A percentile compares a stretch with the other conserved stretches of the same genome.
Conservation (phyloP, 345 rosid species). For the Mallotus nudiflorus region DNA sequence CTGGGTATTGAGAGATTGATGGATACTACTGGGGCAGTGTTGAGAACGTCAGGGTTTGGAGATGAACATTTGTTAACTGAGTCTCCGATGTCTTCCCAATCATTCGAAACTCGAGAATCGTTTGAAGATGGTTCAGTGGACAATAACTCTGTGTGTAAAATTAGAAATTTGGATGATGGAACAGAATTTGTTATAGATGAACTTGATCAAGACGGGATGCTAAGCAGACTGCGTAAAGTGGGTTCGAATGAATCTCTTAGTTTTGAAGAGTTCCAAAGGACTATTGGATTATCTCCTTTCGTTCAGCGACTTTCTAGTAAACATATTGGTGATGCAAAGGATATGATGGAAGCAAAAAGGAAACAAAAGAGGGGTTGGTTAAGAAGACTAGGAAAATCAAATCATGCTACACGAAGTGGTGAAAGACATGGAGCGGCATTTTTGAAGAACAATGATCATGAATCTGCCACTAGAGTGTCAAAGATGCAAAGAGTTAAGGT, state of each 20-base stretch:
- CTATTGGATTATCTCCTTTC: slow-evolving; percentile 32
- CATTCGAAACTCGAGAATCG: slow-evolving; percentile 35
- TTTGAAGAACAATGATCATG: slow-evolving; percentile 28
- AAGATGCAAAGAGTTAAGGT: slow-evolving; percentile 30
- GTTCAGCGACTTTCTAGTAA: slow-evolving; percentile 19
- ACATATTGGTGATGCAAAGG: slow-evolving; percentile 25
- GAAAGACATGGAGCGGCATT: slow-evolving; percentile 30
- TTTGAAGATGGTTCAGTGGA: slow-evolving; percentile 22
- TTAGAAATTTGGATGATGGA: slow-evolving; percentile 43
- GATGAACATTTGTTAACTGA: slow-evolving; percentile 25
- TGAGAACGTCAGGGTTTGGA: slow-evolving; percentile 36
- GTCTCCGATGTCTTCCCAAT: slow-evolving; percentile 29
- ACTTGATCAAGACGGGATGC: slow-evolving; percentile 29
- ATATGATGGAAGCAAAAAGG: slow-evolving; percentile 22
- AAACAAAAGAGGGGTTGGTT: slow-evolving; percentile 51
- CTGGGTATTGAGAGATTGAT: slow-evolving; percentile 28
- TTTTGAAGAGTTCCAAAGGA: slow-evolving; percentile 48
- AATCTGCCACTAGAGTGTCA: slow-evolving; percentile 30
- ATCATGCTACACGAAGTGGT: slow-evolving; percentile 24
- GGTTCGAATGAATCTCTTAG: slow-evolving; percentile 45
- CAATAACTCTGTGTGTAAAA: slow-evolving; percentile 19
- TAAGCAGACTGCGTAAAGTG: slow-evolving; percentile 32
- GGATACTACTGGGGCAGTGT: slow-evolving; percentile 37
- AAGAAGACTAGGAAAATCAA: slow-evolving; percentile 43
- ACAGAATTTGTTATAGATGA: slow-evolving; percentile 35